These are phyloP conservation scores for Syncephalis fuscata DNA, from an alignment of 371 early-diverging fungal species.

Conservation along the genomic window DNA sequence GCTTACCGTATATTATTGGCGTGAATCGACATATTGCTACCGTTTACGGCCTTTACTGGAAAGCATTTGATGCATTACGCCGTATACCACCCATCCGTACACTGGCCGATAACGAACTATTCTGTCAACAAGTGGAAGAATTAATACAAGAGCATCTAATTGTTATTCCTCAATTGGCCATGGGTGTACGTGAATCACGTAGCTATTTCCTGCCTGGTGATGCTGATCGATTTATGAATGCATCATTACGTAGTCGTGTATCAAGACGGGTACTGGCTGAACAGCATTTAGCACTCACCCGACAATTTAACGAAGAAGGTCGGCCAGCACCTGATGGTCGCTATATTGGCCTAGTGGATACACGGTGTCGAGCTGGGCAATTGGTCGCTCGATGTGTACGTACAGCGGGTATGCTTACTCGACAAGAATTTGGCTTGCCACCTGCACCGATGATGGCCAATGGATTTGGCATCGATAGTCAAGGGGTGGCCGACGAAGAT, in stretches of 20 bases:
- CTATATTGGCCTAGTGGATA: constrained; percentile 38
- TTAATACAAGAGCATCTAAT: constrained; percentile 60
- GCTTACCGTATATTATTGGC: constrained; percentile 83
- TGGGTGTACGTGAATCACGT: constrained; percentile 39
- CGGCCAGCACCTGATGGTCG: constrained; percentile 18
- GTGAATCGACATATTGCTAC: constrained; percentile 78
- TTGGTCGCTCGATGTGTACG: constrained; percentile 21
- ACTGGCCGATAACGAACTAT: constrained; percentile 52
- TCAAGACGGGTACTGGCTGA: constrained; percentile 83
- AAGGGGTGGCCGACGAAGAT: neutral
- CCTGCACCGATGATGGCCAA: too few relatives aligned
- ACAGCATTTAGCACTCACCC: constrained; percentile 74
- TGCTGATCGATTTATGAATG: constrained; percentile 77
- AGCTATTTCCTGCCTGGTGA: constrained; percentile 70
- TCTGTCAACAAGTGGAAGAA: constrained; percentile 48
- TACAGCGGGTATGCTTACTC: constrained; percentile 14
- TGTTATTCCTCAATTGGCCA: constrained; percentile 72
- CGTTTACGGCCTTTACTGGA: constrained; percentile 80
- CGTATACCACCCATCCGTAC: constrained; percentile 43
- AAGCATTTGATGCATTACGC: constrained; percentile 66
- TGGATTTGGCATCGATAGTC: too few relatives aligned
- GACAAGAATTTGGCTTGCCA: constrained; percentile 1
- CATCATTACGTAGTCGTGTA: constrained; percentile 77
- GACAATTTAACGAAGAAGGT: constrained; percentile 20
- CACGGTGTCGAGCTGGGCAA: constrained; percentile 29